Evolutionary conservation across 768 basidiomycete species (phyloP).

Genomic region (Pholiota conissans): DNA sequence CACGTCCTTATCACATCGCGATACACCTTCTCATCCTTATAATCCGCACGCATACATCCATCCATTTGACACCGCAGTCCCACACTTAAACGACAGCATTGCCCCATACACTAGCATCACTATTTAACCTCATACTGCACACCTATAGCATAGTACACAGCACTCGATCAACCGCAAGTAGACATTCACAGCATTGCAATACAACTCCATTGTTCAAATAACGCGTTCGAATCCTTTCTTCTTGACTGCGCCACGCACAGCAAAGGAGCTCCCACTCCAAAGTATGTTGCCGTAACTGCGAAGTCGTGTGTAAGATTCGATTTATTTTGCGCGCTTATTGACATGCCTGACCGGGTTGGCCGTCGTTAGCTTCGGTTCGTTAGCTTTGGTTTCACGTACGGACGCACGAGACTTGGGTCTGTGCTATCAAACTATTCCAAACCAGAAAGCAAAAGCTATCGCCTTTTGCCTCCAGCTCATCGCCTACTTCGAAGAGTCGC

Average conservation of each 20-base stretch:
- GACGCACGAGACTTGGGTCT: no score
- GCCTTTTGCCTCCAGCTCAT: no score
- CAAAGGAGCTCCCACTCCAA: background rate
- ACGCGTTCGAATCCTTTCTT: background rate
- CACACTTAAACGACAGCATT: background rate
- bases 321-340: no score
- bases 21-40: background rate
- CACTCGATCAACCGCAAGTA: background rate
- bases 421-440: no score
- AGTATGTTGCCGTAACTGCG: background rate
- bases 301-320: no score
- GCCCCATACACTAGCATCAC: background rate
- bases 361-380: no score
- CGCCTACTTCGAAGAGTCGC: background rate
- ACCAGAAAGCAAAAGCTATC: no score
- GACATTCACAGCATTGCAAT: background rate
- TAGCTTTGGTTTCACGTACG: no score
- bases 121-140: background rate
- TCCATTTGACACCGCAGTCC: background rate
- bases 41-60: no score
- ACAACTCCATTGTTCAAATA: background rate
- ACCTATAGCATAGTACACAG: background rate
- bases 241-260: background rate
- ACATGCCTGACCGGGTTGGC: no score
- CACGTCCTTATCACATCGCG: background rate